Conservation (phyloP, 2,329 filamentous ascomycete species). For the Exophiala oligosperma region DNA sequence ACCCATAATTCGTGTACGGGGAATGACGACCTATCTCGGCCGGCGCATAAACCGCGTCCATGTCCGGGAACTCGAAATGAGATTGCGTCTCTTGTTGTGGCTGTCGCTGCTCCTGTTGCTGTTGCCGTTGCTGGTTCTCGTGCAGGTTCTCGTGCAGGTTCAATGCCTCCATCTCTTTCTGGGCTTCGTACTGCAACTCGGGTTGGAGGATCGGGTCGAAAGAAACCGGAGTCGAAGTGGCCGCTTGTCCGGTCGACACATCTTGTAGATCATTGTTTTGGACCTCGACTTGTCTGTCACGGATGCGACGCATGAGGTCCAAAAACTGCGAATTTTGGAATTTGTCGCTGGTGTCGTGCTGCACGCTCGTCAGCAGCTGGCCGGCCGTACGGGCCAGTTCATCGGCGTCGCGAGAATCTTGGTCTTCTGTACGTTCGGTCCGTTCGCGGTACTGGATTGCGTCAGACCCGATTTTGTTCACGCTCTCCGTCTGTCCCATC, state of each 20-base stretch:
- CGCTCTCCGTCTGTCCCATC: slow-evolving; percentile 24
- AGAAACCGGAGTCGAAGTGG: not conserved
- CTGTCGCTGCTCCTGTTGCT: not conserved
- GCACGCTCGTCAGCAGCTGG: slow-evolving; percentile 67
- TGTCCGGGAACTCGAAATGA: slow-evolving; percentile 28
- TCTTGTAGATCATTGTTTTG: slow-evolving; percentile 67
- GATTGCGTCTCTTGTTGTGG: slow-evolving; percentile 6
- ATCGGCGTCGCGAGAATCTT: slow-evolving; percentile 54
- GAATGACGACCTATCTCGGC: slow-evolving; percentile 2
- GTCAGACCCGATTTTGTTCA: slow-evolving; percentile 45
- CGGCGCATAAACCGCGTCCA: slow-evolving; percentile 28
- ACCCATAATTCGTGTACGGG: slow-evolving; percentile 21
- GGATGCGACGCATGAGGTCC: slow-evolving; percentile 72
- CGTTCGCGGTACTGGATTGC: slow-evolving; percentile 36
- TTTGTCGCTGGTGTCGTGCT: slow-evolving; percentile 68
- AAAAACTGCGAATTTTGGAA: slow-evolving; percentile 79
- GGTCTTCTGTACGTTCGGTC: slow-evolving; percentile 21
- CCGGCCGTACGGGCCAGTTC: slow-evolving; percentile 72
- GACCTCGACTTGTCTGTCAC: slow-evolving; percentile 70
- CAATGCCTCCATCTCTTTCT: no score
- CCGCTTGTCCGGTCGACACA: not conserved
- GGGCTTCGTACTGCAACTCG: not conserved
- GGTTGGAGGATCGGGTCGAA: not conserved
- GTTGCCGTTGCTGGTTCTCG: not conserved
- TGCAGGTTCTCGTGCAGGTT: no score